Conservation (phyloP, 2,329 filamentous ascomycete genomes). For the Fusarium succisae region DNA sequence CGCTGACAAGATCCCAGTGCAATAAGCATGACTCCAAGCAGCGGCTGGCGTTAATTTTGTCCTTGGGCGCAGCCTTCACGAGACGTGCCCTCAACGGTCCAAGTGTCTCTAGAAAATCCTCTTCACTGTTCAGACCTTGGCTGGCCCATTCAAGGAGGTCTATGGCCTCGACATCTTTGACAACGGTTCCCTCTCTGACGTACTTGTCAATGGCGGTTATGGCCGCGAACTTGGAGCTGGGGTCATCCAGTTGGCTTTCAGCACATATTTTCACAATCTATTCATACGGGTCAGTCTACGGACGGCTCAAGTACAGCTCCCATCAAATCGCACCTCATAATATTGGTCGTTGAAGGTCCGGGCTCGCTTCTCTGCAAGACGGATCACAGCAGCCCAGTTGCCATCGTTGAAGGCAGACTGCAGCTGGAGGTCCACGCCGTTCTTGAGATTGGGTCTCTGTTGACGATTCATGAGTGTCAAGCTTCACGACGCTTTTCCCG, state of each 20-base stretch:
- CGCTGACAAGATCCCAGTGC: slow-evolving; percentile 65
- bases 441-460: slow-evolving; percentile 54
- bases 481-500: slow-evolving; percentile 11
- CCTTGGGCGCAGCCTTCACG: slow-evolving; percentile 63
- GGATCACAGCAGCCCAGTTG: slow-evolving; percentile 62
- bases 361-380: slow-evolving; percentile 62
- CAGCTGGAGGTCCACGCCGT: slow-evolving; percentile 63
- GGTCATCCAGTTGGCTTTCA: slow-evolving; percentile 62
- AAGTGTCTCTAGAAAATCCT: slow-evolving; percentile 58
- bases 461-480: slow-evolving; percentile 46
- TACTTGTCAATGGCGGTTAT: slow-evolving; percentile 57
- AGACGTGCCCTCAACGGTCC: slow-evolving; percentile 60
- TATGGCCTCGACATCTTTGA: slow-evolving; percentile 61
- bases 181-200: slow-evolving; percentile 55
- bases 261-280: slow-evolving; percentile 60
- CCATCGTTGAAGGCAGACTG: slow-evolving; percentile 64
- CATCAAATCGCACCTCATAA: slow-evolving; percentile 56
- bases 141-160: slow-evolving; percentile 66
- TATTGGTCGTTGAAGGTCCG: slow-evolving; percentile 63
- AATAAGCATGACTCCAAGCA: slow-evolving; percentile 64
- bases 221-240: slow-evolving; percentile 55
- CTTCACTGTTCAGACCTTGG: slow-evolving; percentile 49
- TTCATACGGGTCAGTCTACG: slow-evolving; percentile 3
- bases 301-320: not conserved
- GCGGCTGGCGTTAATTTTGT: slow-evolving; percentile 51